Percentiles rank a stretch among this genome's conserved stretches.
phyloP scores from a whole-genome alignment of 345 rosid species.

The Boechera stricta region DNA sequence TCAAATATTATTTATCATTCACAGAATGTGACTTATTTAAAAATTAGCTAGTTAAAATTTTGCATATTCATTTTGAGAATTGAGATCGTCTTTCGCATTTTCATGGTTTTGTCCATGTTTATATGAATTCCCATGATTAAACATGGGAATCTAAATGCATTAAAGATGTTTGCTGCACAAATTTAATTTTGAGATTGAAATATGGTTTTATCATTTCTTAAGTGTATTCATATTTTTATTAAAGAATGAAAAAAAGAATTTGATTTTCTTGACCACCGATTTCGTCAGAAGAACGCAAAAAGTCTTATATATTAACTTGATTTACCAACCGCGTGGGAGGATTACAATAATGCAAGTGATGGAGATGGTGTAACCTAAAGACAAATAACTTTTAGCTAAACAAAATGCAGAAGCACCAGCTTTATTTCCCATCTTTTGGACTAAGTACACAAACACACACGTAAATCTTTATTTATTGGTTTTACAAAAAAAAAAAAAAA shows the following conservation, averaged over 20 bases:
- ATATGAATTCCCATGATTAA: slow-evolving; percentile 1
- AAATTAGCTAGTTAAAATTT: not conserved
- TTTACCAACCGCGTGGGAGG: slow-evolving; percentile 34
- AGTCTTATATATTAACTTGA: not conserved
- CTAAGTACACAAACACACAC: slow-evolving; percentile 30
- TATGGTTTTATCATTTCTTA: slow-evolving; percentile 4
- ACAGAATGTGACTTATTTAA: slow-evolving; percentile 8
- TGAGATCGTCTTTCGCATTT: slow-evolving; percentile 14
- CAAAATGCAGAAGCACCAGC: slow-evolving; percentile 34
- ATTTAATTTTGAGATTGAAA: not conserved
- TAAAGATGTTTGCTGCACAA: not conserved
- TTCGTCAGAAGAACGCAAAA: slow-evolving; percentile 25
- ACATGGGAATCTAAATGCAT: slow-evolving; percentile 14
- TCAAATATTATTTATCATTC: not conserved
- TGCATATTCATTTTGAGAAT: not conserved
- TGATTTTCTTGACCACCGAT: slow-evolving; percentile 16
- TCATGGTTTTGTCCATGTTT: slow-evolving; percentile 1
- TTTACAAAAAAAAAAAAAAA: no score
- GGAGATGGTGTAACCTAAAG: slow-evolving; percentile 42
- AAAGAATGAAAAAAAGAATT: not conserved
- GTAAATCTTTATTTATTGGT: not conserved
- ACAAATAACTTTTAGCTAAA: slow-evolving; percentile 29
- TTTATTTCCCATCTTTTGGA: not conserved
- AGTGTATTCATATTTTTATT: not conserved
- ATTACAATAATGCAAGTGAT: slow-evolving; percentile 36